Evolutionary conservation across 1,139 yeast genomes (phyloP).

Genomic region (Debaryomycetaceae sp.): DNA sequence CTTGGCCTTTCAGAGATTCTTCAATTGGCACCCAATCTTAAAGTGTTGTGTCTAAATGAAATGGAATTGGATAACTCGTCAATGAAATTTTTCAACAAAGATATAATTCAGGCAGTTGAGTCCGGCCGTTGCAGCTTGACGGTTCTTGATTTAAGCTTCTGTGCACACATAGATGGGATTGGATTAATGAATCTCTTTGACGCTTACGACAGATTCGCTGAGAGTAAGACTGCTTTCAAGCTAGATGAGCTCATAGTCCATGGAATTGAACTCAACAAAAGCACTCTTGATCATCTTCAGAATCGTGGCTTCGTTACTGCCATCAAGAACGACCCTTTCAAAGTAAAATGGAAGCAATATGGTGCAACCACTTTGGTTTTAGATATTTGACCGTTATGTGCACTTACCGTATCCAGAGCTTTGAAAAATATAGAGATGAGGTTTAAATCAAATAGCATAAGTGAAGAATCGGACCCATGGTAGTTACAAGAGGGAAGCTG

Average conservation of each 20-base stretch:
- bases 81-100: conserved; percentile 27
- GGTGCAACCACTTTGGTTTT: conserved; percentile 31
- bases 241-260: conserved; percentile 27
- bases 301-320: conserved; percentile 17
- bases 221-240: conserved; percentile 6
- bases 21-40: conserved; percentile 20
- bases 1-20: conserved; percentile 22
- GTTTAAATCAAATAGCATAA: neutral
- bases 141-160: conserved; percentile 36
- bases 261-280: conserved; percentile 32
- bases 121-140: conserved; percentile 16
- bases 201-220: conserved; percentile 4
- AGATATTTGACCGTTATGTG: conserved; percentile 4
- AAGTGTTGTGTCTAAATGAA: conserved; percentile 28
- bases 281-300: conserved; percentile 24
- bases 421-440: conserved; percentile 5
- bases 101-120: conserved; percentile 15
- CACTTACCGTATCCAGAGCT: neutral
- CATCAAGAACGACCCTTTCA: conserved; percentile 24
- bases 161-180: conserved; percentile 32
- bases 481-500: conserved; percentile 21
- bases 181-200: conserved; percentile 35
- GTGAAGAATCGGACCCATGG: conserved; percentile 14
- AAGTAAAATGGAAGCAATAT: conserved; percentile 32
- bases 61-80: conserved; percentile 37